phyloP scores from a whole-genome alignment of 2,329 filamentous ascomycete species.

The Raffaelea deltoideospora region DNA sequence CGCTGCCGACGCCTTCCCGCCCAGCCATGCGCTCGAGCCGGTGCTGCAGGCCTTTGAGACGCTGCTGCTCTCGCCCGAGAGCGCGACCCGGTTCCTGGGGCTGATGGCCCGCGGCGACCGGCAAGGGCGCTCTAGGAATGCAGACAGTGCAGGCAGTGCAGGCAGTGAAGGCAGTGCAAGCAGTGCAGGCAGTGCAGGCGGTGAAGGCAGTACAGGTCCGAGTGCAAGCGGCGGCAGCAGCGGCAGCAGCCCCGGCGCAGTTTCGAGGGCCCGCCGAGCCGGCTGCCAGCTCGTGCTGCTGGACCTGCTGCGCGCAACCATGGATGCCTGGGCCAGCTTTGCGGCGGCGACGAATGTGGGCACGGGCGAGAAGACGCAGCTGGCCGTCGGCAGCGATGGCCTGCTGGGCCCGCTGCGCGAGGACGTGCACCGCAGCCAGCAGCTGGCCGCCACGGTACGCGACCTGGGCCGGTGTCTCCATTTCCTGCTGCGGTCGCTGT shows the following conservation, averaged over 20 bases:
- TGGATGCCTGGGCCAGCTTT: background rate
- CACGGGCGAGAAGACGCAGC: background rate
- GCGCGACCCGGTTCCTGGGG: background rate
- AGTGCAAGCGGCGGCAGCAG: too few relatives aligned
- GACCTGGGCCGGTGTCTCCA: background rate
- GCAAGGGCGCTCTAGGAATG: too few relatives aligned
- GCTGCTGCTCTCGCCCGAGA: background rate
- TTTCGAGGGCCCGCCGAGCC: too few relatives aligned
- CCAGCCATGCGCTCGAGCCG: background rate
- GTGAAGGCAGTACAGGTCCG: too few relatives aligned
- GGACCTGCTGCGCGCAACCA: background rate
- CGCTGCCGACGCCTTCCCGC: background rate
- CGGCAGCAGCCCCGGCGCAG: too few relatives aligned
- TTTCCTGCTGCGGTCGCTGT: background rate
- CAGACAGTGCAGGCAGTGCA: too few relatives aligned
- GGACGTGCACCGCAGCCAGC: background rate
- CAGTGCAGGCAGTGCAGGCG: too few relatives aligned
- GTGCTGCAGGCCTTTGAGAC: background rate
- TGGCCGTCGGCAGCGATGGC: background rate
- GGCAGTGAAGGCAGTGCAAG: too few relatives aligned
- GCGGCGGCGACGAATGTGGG: background rate
- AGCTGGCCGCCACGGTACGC: background rate
- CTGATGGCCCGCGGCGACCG: background rate
- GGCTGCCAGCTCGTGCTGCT: background rate
- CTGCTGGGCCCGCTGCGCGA: background rate